phyloP scores from a whole-genome alignment of 2,329 filamentous ascomycete genomes.

The Colletotrichum nymphaeae region DNA sequence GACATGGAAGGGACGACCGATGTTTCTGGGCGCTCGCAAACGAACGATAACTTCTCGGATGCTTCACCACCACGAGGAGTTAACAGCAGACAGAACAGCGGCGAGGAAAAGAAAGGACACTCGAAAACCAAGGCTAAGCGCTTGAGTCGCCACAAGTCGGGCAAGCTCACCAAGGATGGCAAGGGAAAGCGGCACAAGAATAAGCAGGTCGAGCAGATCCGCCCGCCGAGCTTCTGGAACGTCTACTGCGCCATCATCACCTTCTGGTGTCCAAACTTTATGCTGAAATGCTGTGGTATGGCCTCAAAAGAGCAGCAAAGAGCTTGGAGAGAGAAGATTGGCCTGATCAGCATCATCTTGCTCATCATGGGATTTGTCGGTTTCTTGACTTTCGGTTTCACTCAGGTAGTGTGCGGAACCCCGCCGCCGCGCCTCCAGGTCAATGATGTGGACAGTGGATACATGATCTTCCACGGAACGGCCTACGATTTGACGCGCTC shows the following conservation, averaged over 20 bases:
- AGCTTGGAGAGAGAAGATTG: conserved; percentile 98
- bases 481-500: conserved; percentile 87
- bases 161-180: conserved; percentile 74
- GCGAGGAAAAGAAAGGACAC: conserved; percentile 51
- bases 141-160: conserved; percentile 60
- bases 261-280: conserved; percentile 91
- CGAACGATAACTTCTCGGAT: conserved; percentile 59
- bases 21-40: conserved; percentile 53
- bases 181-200: conserved; percentile 55
- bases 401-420: conserved; percentile 82
- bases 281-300: conserved; percentile 88
- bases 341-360: conserved; percentile 92
- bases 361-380: conserved; percentile 89
- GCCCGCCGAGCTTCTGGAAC: conserved; percentile 91
- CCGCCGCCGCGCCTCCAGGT: conserved; percentile 79
- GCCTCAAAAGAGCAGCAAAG: conserved; percentile 86
- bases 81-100: conserved; percentile 44
- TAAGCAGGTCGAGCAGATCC: conserved; percentile 70
- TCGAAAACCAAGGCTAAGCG: conserved; percentile 45
- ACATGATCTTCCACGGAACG: conserved; percentile 95
- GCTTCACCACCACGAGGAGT: conserved; percentile 46
- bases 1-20: conserved; percentile 76
- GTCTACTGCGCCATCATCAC: conserved; percentile 94
- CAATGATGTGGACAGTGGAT: conserved; percentile 84
- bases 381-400: conserved; percentile 97